Evolutionary conservation across 176 grass and related monocot species (phyloP).

Genomic region (Phragmites australis): DNA sequence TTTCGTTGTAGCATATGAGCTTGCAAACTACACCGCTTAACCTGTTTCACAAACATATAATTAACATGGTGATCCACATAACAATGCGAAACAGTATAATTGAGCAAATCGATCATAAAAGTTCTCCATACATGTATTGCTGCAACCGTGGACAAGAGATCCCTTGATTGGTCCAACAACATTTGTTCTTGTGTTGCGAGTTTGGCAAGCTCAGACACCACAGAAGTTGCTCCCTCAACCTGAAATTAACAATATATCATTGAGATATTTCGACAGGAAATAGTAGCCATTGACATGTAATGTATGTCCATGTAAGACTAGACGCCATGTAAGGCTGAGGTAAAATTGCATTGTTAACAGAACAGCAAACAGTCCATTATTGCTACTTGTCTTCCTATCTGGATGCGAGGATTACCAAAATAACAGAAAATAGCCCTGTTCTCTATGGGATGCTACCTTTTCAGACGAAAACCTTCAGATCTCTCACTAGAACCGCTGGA

Average conservation of each 20-base stretch:
- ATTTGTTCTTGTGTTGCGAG: slow-evolving; percentile 72
- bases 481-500: not conserved
- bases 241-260: slow-evolving; percentile 35
- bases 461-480: not conserved
- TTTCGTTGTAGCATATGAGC: slow-evolving; percentile 83
- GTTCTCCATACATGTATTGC: slow-evolving; percentile 71
- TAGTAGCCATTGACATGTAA: not conserved
- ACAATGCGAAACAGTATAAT: not conserved
- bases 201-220: slow-evolving; percentile 67
- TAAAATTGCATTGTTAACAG: not conserved
- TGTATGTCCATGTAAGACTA: not conserved
- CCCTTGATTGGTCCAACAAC: slow-evolving; percentile 72
- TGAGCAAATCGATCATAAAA: not conserved
- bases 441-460: not conserved
- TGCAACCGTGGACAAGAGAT: slow-evolving; percentile 72
- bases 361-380: not conserved
- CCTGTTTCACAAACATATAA: slow-evolving; percentile 51
- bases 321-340: not conserved
- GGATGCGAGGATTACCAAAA: not conserved
- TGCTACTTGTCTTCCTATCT: not conserved
- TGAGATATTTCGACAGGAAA: not conserved
- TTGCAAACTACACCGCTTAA: slow-evolving; percentile 87
- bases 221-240: slow-evolving; percentile 69
- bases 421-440: slow-evolving; percentile 6
- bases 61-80: slow-evolving; percentile 4